Evolutionary conservation across 139 green algal species (phyloP).

Genomic region (Tetraselmis chui): DNA sequence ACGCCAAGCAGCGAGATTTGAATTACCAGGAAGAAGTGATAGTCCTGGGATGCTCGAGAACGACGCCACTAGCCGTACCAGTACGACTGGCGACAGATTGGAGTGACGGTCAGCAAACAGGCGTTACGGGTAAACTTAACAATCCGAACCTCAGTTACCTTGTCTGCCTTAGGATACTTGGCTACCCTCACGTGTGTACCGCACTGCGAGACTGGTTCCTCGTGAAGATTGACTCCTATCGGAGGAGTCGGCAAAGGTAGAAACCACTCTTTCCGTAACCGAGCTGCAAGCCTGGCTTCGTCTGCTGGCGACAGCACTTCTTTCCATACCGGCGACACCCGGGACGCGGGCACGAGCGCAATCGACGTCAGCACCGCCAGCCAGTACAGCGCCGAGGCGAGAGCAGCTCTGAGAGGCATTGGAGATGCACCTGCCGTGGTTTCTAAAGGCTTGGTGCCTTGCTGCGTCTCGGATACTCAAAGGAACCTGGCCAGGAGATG

Average conservation of each 20-base stretch:
- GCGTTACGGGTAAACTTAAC: not conserved
- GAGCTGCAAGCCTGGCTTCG: not conserved
- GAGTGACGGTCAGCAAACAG: not conserved
- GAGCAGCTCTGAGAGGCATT: too few species aligned
- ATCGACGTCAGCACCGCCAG: too few species aligned
- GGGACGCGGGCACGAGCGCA: too few species aligned
- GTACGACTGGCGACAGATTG: too few species aligned
- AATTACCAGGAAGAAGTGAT: too few species aligned
- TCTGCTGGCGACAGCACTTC: not conserved
- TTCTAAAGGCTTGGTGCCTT: too few species aligned
- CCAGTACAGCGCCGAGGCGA: too few species aligned
- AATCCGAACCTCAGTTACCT: not conserved
- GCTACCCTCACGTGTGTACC: not conserved
- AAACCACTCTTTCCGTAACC: not conserved
- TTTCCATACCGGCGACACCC: not conserved
- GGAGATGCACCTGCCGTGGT: too few species aligned
- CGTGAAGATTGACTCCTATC: not conserved
- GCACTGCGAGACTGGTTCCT: not conserved
- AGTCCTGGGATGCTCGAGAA: too few species aligned
- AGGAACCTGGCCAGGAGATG: too few species aligned
- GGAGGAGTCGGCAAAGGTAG: not conserved
- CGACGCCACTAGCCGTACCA: too few species aligned
- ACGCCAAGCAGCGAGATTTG: not conserved
- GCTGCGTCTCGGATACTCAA: too few species aligned
- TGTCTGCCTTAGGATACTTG: not conserved